A percentile compares a stretch with the other conserved stretches of the same genome.
These are phyloP conservation scores for Nothopassalora personata DNA, from an alignment of 2,329 filamentous ascomycete genomes.

Conservation along the genomic window DNA sequence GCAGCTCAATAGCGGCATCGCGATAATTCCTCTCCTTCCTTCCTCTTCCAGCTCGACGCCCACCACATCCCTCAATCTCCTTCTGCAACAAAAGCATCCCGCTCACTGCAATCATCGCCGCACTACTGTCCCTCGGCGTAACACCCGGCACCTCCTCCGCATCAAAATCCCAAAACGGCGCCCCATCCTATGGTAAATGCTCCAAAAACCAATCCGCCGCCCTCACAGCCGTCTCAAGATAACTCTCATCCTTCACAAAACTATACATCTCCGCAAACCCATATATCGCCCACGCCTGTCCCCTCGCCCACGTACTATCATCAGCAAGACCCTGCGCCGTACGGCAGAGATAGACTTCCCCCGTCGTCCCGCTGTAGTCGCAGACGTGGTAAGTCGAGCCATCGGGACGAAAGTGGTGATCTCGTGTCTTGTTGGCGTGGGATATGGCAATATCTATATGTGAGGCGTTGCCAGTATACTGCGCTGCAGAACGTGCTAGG, in stretches of 20 bases:
- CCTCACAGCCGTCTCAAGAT: constrained; percentile 7
- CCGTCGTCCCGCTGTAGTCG: constrained; percentile 12
- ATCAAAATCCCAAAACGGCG: constrained; percentile 17
- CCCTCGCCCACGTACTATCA: constrained; percentile 18
- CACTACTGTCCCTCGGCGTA: constrained; percentile 15
- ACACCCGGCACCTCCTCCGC: constrained; percentile 9
- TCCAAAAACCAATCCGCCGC: constrained; percentile 15
- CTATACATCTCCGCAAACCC: constrained; percentile 18
- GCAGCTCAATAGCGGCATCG: constrained; percentile 6
- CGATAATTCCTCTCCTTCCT: constrained; percentile 4
- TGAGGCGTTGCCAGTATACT: constrained; percentile 11
- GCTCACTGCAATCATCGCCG: constrained; percentile 15
- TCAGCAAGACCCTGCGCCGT: constrained; percentile 18
- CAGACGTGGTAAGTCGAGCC: constrained; percentile 17
- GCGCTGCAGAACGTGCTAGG: constrained; percentile 9
- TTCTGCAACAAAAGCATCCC: constrained; percentile 13
- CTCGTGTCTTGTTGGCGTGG: constrained; percentile 14
- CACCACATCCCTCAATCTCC: constrained; percentile 6
- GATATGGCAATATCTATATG: constrained; percentile 10
- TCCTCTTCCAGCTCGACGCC: too few relatives aligned
- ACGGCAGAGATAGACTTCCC: constrained; percentile 16
- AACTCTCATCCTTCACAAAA: constrained; percentile 5
- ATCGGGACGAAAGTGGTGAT: constrained; percentile 12
- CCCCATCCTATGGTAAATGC: constrained; percentile 14
- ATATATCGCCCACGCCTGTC: constrained; percentile 17